phyloP scores from a whole-genome alignment of 768 basidiomycete genomes.

The Xanthoconium purpureum region DNA sequence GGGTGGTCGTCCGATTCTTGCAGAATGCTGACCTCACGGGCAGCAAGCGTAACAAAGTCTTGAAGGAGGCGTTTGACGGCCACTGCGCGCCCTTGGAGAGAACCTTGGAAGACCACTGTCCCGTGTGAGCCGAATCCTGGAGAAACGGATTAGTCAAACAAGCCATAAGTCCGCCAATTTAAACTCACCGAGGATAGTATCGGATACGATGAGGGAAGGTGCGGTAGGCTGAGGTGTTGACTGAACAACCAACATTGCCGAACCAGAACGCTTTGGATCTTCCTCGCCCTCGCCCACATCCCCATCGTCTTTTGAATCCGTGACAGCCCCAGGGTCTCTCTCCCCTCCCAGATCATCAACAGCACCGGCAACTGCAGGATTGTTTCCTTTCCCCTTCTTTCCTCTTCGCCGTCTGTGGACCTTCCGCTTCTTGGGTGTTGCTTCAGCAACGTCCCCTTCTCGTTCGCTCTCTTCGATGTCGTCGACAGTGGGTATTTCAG shows the following conservation, averaged over 20 bases:
- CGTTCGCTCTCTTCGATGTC: constrained; percentile 62
- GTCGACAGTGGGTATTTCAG: constrained; percentile 13
- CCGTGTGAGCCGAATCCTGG: constrained; percentile 94
- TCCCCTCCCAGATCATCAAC: constrained; percentile 26
- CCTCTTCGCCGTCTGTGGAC: constrained; percentile 43
- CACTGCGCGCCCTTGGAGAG: constrained; percentile 94
- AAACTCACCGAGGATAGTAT: constrained; percentile 65
- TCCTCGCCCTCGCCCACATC: constrained; percentile 23
- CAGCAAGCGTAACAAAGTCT: constrained; percentile 93
- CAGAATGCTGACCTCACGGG: constrained; percentile 89
- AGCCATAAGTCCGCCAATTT: not conserved
- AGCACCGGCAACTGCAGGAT: constrained; percentile 1
- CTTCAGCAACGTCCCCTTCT: constrained; percentile 40
- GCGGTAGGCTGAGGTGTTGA: constrained; percentile 19
- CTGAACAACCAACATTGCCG: constrained; percentile 24
- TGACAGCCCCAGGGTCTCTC: constrained; percentile 22
- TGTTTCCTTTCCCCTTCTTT: constrained; percentile 48
- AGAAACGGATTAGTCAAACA: constrained; percentile 5
- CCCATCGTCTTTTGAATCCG: constrained; percentile 38
- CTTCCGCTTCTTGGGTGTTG: constrained; percentile 43
- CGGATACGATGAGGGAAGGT: constrained; percentile 68
- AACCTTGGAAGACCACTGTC: constrained; percentile 91
- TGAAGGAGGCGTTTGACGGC: constrained; percentile 96
- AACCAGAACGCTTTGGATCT: constrained; percentile 1
- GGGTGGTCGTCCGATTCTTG: constrained; percentile 98